These are phyloP conservation scores for Rhizopogon vinicolor DNA, from an alignment of 768 basidiomycete species.

Conservation along the genomic window DNA sequence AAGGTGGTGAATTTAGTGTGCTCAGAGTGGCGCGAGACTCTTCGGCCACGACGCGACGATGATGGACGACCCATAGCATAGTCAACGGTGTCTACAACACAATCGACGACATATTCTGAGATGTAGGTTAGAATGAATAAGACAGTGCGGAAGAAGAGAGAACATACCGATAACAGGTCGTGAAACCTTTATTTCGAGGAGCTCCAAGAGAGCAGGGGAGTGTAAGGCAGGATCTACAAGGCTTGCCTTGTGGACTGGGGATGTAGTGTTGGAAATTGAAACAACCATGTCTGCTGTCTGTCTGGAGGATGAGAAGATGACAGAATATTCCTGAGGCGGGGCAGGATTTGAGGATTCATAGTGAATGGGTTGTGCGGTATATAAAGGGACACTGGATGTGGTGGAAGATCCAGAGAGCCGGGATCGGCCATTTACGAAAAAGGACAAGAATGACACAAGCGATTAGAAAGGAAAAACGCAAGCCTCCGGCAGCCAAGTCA, in stretches of 20 bases:
- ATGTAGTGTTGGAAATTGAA: constrained; percentile 3
- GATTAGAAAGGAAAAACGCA: constrained; percentile 21
- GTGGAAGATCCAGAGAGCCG: constrained; percentile 25
- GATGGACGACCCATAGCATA: constrained; percentile 69
- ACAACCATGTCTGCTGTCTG: constrained; percentile 5
- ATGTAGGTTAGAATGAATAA: not conserved
- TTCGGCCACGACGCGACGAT: constrained; percentile 47
- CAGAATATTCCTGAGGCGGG: constrained; percentile 1
- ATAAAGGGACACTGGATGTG: constrained; percentile 23
- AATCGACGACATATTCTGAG: constrained; percentile 69
- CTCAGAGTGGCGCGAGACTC: constrained; percentile 42
- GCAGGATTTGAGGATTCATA: constrained; percentile 5
- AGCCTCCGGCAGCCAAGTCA: constrained; percentile 13
- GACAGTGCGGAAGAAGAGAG: not conserved
- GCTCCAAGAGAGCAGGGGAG: constrained; percentile 61
- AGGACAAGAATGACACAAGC: constrained; percentile 18
- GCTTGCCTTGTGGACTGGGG: constrained; percentile 40
- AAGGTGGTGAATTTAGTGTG: constrained; percentile 60
- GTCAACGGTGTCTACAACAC: constrained; percentile 68
- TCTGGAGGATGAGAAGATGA: constrained; percentile 3
- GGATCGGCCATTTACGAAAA: constrained; percentile 27
- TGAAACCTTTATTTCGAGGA: constrained; percentile 62
- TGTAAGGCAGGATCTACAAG: constrained; percentile 64
- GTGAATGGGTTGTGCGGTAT: constrained; percentile 13
- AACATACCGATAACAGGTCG: constrained; percentile 60